Evolutionary conservation across 2,329 filamentous ascomycete species (phyloP), one percentile per base, ranked within the genome.

Genomic region (Coniella lustricola): DNA sequence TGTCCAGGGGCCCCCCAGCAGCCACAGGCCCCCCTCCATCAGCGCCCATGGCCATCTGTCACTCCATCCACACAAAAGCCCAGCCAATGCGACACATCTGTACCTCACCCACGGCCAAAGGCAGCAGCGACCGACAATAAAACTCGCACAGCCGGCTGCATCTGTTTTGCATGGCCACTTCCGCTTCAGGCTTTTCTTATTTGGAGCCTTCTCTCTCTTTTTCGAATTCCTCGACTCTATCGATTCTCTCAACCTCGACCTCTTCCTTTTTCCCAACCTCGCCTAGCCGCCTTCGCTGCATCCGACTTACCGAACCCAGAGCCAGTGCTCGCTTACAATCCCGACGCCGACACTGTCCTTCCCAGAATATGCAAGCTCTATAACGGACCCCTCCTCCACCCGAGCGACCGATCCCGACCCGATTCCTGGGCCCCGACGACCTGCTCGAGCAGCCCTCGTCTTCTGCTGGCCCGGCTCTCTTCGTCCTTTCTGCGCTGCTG

Each of bases 331-430:
- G 25, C 10, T 35, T 35, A n/a, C n/a, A n/a, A n/a, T n/a, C n/a
- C 33, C 33, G 33, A 13, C 14, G 13, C 37, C 20, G 17, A 16
- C 12, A 21, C 17, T 13, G 44, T 8, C 47, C 38, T 38, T 34
- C 50, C 31, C 32, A 33, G 17, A 29, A 40, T 37, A 48, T 52
- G 50, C 50, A 43, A 52, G 47, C 47, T 50, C 50, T 50, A 50
- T 52, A 52, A 34, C 47, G 44, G 44, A 17, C 25, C 25, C 25
- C 40, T 44, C 42, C 47, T 44, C 50, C 50, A 52, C 50, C 42
- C 50, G 50, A 46, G 25, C 33, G 43, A 35, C 39, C 47, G 43
- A 46, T 20, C 50, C 50, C 46, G 50, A 41, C 47, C 46, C 50
- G 38, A 43, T 43, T 36, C 16, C 25, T 29, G 21, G n/a, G 34